Evolutionary conservation across 1,139 yeast species (phyloP), one percentile per base, ranked within the genome.

Genomic region (Taiozyma sp.): DNA sequence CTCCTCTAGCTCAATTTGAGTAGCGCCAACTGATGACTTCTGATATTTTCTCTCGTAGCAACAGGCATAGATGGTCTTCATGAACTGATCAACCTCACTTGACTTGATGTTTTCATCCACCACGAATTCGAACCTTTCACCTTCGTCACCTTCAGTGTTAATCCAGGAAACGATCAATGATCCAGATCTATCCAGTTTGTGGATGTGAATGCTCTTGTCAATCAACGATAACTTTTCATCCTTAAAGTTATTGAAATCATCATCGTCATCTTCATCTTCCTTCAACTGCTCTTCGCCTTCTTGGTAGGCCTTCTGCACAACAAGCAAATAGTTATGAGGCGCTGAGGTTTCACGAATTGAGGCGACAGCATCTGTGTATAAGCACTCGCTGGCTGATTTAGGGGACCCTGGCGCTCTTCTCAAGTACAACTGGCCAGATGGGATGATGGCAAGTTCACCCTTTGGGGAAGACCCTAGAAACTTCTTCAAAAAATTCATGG

Each of bases 61-160:
- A 62, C 96, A 88, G 53, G 78, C 78, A 62, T 80, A 77, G 14
- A 89, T 74, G 0, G 82, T 74, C 40, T 71, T 65, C 70, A 87
- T 79, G 64, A 93, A 93, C 45, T 75, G 73, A 32, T 84, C 85
- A 47, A 88, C 75, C 28, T 83, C 83, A 40, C 70, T 72, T 3
- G 70, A 61, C 32, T 83, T 74, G 9, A 85, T 79, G n/a, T 76
- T 75, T 45, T 77, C 78, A 54, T 83, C 89, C 50, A 90, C 79
- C 22, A 86, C 75, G 68, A 89, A 91, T 67, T 89, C 96, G 67
- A 86, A 90, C 54, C 76, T 71, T 63, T 91, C 98, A 16, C 91
- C 97, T n/a, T 75, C 73, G 59, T 89, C 97, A 32, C 96, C 97
- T 47, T 85, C 85, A 48, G 83, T 65, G 59, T 93, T 97, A 28